Percentiles rank a stretch among this genome's conserved stretches.
Evolutionary conservation across 306 rosid species (phyloP).

Genomic region (Pterocarpus macrocarpus): DNA sequence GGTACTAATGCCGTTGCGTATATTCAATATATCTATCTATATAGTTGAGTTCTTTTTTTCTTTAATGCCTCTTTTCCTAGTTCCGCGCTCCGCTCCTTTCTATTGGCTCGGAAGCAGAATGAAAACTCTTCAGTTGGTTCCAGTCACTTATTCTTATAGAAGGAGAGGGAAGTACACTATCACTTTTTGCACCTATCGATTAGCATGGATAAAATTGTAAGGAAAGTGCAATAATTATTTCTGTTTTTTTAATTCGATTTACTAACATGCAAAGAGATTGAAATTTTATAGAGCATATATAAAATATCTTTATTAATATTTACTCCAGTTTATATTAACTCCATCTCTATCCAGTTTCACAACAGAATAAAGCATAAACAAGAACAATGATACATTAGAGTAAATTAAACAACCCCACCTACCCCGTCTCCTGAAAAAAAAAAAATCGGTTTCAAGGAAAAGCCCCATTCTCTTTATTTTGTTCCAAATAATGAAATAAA

Average conservation of each 20-base stretch:
- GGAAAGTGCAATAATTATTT: background rate
- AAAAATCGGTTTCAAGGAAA: background rate
- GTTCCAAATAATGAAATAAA: background rate
- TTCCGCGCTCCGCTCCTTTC: no score
- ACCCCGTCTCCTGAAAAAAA: no score
- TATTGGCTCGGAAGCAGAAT: no score
- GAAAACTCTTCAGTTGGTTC: no score
- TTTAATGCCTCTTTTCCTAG: no score
- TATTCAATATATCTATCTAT: no score
- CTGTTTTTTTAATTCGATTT: background rate
- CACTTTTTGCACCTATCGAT: background rate
- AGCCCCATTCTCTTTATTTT: background rate
- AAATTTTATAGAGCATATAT: no score
- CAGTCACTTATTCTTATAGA: no score
- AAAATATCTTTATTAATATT: no score
- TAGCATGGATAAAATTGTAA: background rate
- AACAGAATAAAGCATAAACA: background rate
- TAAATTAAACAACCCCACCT: no score
- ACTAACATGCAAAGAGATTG: background rate
- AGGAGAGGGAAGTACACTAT: background rate
- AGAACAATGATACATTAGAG: background rate
- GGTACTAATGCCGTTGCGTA: no score
- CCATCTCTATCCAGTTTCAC: background rate
- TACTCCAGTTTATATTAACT: background rate
- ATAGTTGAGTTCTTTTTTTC: no score